Evolutionary conservation across 345 rosid species (phyloP), one percentile per base, ranked within the genome.

Genomic region (Gynandropsis gynandra): DNA sequence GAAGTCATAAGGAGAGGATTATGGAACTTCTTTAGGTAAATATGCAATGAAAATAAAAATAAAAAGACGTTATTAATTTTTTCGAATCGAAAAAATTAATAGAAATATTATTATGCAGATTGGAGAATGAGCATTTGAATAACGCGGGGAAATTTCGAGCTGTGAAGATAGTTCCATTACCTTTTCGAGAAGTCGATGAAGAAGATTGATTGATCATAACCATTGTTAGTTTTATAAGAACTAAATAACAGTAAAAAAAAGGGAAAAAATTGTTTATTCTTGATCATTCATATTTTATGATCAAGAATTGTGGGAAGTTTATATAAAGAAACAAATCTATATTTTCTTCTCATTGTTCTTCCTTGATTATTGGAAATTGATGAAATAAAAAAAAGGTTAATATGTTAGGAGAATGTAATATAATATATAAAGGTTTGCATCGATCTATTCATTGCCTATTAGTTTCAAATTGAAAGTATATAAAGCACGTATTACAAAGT

Each of bases 121-220:
- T 92, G 87, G 98, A 92, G 93, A 92, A 92, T 79, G 98, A 92
- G 88, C 98, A 92, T 92, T 89, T 92, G 37, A 87, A 82, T 69
- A 87, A 87, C 74, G 95, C 95, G 49, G 96, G 96, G 15, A 92
- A 92, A 54, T 92, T 82, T 59, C 73, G 96, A 73, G 98, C 96
- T 37, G 88, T 92, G 1, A 85, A 82, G 77, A 71, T 78, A 45
- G 98, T 92, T 39, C 98, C 96, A 43, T 95, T 92, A 67, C 98
- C 98, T 69, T 92, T 92, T 65, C 79, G 83, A 73, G 89, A 87
- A 69, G 89, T 79, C 53, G 95, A 79, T 50, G 96, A 82, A 57
- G 87, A 87, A 75, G 97, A 85, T 59, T 87, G 78, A 85, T 66
- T 52, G 9, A n/a, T n/a, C n/a, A n/a, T n/a, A n/a, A n/a, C n/a